Base-by-base conservation (phyloP, 768 basidiomycete genomes). In the Rhodocollybia butyracea region DNA sequence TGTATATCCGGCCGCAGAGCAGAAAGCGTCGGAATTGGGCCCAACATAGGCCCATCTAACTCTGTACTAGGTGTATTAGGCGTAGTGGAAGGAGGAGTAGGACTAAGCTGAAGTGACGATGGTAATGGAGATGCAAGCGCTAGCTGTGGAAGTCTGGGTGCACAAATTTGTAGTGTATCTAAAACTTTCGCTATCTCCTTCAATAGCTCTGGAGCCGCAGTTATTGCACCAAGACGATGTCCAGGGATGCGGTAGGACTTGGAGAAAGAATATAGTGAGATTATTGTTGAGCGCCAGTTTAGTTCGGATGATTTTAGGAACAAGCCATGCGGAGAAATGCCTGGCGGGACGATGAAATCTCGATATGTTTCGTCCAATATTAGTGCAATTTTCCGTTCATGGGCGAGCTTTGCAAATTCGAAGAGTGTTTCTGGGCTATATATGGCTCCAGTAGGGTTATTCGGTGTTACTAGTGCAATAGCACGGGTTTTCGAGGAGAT, bases 291-390 rank as follows among this genome's bases (percentile, higher is more conserved):
- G 21, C 87, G 73, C 90, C 90, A 93, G 24, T 70, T 54, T 30
- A 3, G 52, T 54, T 54, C 51, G 46, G 27, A 26, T 43, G 45
- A 24, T 15, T 21, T 46, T 17, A 50, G 42, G 42, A 50, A 89
- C 19, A 88, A 72, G 31, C 60, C 57, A 63, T 89, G 88, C 0
- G 88, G 83, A 12, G 13, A 8, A 40, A 40, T 10, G 13, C 17
- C n/a, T n/a, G 17, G 21, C 41, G 69, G 63, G n/a, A 71, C 58
- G n/a, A 79, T 67, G 63, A 94, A 92, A 65, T 94, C 91, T 12
- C 91, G 80, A 68, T 95, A 95, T 1, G 92, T 94, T 70, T 93
- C 91, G 68, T 95, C 92, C n/a, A 95, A 46, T 34, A 94, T 76
- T 22, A 94, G 77, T 0, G 89, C 85, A 17, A 92, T 62, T 1